Base-by-base conservation (phyloP, 371 early-diverging fungal genomes). In the Mucor indicus region DNA sequence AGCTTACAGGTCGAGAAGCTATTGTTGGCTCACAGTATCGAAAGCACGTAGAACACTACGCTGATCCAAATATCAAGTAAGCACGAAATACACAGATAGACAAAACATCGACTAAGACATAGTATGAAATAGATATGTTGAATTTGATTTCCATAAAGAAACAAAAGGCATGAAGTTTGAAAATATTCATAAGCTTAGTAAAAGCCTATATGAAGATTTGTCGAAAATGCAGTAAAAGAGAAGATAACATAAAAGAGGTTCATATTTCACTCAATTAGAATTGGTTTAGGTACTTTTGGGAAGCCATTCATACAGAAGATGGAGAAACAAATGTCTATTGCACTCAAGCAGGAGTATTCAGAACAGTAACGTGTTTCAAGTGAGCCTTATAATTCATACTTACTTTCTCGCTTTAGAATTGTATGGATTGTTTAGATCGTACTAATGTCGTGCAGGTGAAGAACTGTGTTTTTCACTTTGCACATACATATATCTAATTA, bases 391-490 rank as follows among this genome's bases (percentile, higher is more conserved):
- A n/a, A n/a, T n/a, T n/a, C n/a, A 5, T 21, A n/a, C 10, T 31
- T 38, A n/a, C 19, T 42, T 32, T 9, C n/a, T 33, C n/a, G 11
- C 12, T 35, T 0, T 50, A 75, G 75, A 99, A 99, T 62, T 99
- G 99, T 64, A 97, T 99, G 87, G 99, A 99, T 78, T 99, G 97
- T 60, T 72, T 99, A 24, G 99, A 99, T 67, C 81, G 99, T 52
- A 99, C 99, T 17, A 99, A 99, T 57, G 95, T 99, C 5, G 94
- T 98, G 1, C 99, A 76, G 62, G 75, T 74, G n/a, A n/a, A n/a
- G n/a, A n/a, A n/a, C n/a, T n/a, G n/a, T n/a, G n/a, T n/a, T n/a
- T n/a, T n/a, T n/a, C n/a, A n/a, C n/a, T n/a, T n/a, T n/a, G n/a
- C n/a, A n/a, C n/a, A n/a, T n/a, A n/a, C n/a, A n/a, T n/a, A n/a